These are phyloP conservation scores for Globisporangium okanoganense DNA, from an alignment of 352 stramenopile species.

Conservation along the genomic window DNA sequence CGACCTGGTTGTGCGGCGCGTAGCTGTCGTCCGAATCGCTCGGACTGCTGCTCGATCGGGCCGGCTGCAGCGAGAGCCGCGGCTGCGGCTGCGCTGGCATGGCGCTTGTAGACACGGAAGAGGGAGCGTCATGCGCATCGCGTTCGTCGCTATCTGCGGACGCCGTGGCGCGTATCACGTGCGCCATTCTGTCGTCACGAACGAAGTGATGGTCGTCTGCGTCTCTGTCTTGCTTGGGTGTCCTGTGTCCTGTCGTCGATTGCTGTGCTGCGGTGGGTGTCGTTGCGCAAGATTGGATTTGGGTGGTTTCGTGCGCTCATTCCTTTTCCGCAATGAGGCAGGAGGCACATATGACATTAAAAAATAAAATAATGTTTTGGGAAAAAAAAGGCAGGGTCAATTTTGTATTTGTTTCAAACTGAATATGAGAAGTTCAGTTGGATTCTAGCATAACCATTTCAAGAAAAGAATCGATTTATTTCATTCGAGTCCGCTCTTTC, in stretches of 20 bases:
- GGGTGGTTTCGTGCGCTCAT: background rate
- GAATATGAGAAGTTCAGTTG: too few species aligned
- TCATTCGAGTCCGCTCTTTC: too few species aligned
- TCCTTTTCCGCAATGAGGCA: background rate
- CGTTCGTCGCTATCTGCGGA: background rate
- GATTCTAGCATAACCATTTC: background rate
- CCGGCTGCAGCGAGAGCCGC: slow-evolving; percentile 10
- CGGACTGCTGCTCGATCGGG: slow-evolving; percentile 11
- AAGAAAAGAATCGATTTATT: background rate
- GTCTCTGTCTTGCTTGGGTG: background rate
- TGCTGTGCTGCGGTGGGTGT: background rate
- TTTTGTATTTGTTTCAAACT: too few species aligned
- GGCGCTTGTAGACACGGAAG: too few species aligned
- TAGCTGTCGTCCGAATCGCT: slow-evolving; percentile 14
- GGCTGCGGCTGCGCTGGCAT: background rate
- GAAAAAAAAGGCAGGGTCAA: too few species aligned
- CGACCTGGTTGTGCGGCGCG: slow-evolving; percentile 39
- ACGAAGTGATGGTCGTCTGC: background rate
- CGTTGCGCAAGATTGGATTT: background rate
- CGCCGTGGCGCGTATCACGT: background rate
- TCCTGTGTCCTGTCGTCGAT: background rate
- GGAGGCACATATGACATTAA: background rate
- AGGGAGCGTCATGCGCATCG: too few species aligned
- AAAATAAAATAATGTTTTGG: too few species aligned
- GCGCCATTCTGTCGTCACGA: background rate